phyloP scores from a whole-genome alignment of 2,329 filamentous ascomycete species.

The Pezizomycotina sp. region DNA sequence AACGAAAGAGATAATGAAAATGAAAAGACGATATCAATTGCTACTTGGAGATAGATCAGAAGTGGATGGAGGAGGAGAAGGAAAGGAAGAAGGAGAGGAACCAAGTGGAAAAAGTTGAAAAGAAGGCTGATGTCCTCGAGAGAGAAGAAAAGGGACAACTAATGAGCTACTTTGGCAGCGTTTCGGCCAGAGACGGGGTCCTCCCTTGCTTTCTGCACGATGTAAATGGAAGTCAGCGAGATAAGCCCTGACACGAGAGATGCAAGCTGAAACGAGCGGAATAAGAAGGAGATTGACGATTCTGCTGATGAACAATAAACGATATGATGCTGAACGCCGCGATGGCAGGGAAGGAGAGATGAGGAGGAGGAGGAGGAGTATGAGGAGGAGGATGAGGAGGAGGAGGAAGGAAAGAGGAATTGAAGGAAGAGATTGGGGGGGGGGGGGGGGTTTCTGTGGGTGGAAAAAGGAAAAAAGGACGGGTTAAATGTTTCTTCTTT shows the following conservation, averaged over 20 bases:
- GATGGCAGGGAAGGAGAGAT: neutral
- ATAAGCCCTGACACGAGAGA: neutral
- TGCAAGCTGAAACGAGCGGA: neutral
- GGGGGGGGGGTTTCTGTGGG: neutral
- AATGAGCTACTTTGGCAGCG: neutral
- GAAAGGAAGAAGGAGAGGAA: neutral
- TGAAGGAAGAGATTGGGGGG: neutral
- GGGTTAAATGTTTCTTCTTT: too few relatives aligned
- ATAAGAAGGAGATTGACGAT: neutral
- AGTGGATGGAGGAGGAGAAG: neutral
- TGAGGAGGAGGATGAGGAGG: neutral
- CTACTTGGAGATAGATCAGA: neutral
- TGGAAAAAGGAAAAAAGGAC: too few relatives aligned
- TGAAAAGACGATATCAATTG: neutral
- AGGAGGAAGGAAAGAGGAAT: neutral
- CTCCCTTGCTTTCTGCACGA: neutral
- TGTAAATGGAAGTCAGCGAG: neutral
- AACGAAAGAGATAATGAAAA: neutral
- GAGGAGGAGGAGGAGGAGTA: too few relatives aligned
- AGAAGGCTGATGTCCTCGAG: slow-evolving; percentile 15
- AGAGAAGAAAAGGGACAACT: neutral
- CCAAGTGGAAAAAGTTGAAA: neutral
- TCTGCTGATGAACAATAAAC: neutral
- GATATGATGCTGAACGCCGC: too few relatives aligned
- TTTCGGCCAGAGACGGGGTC: neutral